Evolutionary conservation across 148 eudicot genomes (phyloP), one percentile per base, ranked within the genome.

Genomic region (Nepenthes gracilis): DNA sequence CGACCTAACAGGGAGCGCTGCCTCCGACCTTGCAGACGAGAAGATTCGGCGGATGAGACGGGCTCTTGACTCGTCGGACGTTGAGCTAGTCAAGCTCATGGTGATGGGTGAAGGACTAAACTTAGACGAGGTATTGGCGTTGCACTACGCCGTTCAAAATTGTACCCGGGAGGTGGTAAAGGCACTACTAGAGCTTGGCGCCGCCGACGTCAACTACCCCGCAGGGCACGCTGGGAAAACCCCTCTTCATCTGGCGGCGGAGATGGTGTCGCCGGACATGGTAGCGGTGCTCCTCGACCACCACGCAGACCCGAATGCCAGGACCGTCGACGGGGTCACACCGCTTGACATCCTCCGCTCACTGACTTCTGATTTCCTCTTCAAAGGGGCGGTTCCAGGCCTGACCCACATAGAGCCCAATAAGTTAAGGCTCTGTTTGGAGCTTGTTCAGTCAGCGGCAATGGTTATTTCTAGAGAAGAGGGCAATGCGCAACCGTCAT

Each of bases 191-290:
- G 98, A 88, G 50, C 83, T 93, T 0, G 98, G 98, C 0, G 96
- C 98, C 0, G 98, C 92, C 0, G 96, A 93, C 33, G 98, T 93
- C 0, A 85, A 93, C 68, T 88, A 79, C 71, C 87, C 85, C 0
- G 95, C 87, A 0, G 97, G 99, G 0, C 96, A 87, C 1, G 71
- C 83, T 0, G 96, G 95, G 1, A 93, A 89, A 43, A 82, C 95
- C 1, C 96, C 99, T 1, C 83, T 93, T 2, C 99, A 93, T 59
- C 34, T 84, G n/a, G 99, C 96, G 0, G 85, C 99, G 1, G 99
- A 93, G 70, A 84, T 88, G 99, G 96, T 93, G 33, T 86, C 88
- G 2, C 95, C 99, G 1, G 99, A 93, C 72, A 88, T 93, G 98
- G 99, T 93, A 53, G 91, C 99, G 0, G 99, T 93, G 0, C 67